These are phyloP conservation scores for Aspergillus ibericus DNA, from an alignment of 2,329 filamentous ascomycete genomes.

Conservation along the genomic window DNA sequence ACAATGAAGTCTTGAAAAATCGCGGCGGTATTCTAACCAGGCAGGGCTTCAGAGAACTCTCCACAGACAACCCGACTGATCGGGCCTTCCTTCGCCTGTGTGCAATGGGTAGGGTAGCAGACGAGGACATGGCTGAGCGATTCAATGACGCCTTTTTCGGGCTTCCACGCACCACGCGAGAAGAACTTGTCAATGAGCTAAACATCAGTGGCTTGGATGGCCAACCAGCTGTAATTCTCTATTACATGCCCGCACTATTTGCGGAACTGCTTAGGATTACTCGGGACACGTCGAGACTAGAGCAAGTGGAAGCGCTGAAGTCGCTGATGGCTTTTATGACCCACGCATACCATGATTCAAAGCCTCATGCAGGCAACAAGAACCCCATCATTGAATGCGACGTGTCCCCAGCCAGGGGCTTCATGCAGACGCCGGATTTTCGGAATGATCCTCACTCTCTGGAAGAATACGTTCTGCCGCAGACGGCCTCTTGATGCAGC, in stretches of 20 bases:
- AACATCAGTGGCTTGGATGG: background rate
- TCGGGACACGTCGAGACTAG: background rate
- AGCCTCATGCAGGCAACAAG: background rate
- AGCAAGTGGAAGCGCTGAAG: conserved; percentile 1
- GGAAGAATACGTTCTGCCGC: background rate
- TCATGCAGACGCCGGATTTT: background rate
- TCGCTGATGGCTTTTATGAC: conserved; percentile 7
- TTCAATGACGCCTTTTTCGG: conserved; percentile 2
- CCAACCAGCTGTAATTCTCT: conserved; percentile 5
- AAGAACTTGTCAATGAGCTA: background rate
- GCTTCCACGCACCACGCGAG: background rate
- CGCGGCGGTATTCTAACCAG: background rate
- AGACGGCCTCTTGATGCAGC: background rate
- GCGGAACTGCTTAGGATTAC: conserved; percentile 1
- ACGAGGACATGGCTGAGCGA: background rate
- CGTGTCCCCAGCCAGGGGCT: background rate
- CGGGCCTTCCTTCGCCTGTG: conserved; percentile 6
- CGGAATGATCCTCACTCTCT: background rate
- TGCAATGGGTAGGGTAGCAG: conserved; percentile 9
- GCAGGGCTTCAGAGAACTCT: background rate
- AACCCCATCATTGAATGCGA: background rate
- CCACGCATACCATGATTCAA: background rate
- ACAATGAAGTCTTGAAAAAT: conserved; percentile 1
- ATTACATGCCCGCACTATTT: conserved; percentile 10
- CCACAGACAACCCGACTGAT: background rate